Percentiles rank a stretch among this genome's conserved stretches.
These are phyloP conservation scores for Fusarium abutilonis DNA, from an alignment of 2,329 filamentous ascomycete genomes.

Conservation along the genomic window DNA sequence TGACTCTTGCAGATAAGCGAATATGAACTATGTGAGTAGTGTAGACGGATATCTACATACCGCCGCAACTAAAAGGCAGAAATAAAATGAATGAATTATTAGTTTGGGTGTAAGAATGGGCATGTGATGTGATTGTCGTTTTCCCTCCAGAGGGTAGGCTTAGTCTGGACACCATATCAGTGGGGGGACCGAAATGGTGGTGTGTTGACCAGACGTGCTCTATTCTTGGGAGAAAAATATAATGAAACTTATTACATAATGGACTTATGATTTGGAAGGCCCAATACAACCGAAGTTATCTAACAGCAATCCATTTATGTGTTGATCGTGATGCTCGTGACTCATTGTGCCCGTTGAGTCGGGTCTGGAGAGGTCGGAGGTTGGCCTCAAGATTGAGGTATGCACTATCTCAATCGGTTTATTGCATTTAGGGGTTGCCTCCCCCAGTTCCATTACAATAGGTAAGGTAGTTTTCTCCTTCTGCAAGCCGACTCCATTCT, in stretches of 20 bases:
- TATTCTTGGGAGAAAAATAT: constrained; percentile 15
- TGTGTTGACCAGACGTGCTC: constrained; percentile 28
- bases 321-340: constrained; percentile 32
- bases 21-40: constrained; percentile 24
- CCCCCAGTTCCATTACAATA: neutral
- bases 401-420: constrained; percentile 13
- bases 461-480: neutral
- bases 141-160: neutral
- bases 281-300: constrained; percentile 4
- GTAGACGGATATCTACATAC: constrained; percentile 38
- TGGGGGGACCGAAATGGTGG: constrained; percentile 11
- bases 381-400: constrained; percentile 32
- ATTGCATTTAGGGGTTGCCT: constrained; percentile 20
- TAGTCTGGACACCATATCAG: constrained; percentile 1
- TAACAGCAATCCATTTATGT: constrained; percentile 19
- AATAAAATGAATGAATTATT: constrained; percentile 4
- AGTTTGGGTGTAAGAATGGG: neutral
- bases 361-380: constrained; percentile 6
- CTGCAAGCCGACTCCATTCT: constrained; percentile 1
- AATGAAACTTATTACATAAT: neutral
- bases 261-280: neutral
- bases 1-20: neutral
- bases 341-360: constrained; percentile 14
- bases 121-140: constrained; percentile 31
- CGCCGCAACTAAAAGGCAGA: constrained; percentile 18